These are phyloP conservation scores for Esteya vermicola DNA, from an alignment of 2,329 filamentous ascomycete species.

Conservation along the genomic window DNA sequence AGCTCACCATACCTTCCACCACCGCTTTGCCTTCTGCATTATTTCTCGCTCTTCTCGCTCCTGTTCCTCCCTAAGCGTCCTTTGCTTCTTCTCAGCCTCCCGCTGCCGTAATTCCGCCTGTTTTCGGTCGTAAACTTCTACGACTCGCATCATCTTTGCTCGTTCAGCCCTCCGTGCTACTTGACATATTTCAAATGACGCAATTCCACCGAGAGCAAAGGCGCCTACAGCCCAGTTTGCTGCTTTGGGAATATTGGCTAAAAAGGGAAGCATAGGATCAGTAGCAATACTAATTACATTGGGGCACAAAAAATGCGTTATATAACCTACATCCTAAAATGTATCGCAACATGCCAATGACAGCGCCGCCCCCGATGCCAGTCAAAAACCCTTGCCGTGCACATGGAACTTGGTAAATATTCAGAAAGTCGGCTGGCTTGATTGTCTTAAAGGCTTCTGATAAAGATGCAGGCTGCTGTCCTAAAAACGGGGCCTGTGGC, in stretches of 20 bases:
- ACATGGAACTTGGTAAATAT: constrained; percentile 68
- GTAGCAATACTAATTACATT: no score
- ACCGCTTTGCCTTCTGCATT: constrained; percentile 16
- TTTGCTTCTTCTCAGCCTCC: constrained; percentile 38
- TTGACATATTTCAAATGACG: constrained; percentile 75
- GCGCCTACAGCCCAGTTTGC: constrained; percentile 77
- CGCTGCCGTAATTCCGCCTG: constrained; percentile 39
- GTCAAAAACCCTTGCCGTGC: constrained; percentile 69
- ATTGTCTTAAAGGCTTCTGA: constrained; percentile 53
- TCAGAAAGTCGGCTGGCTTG: constrained; percentile 52
- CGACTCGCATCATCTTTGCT: constrained; percentile 69
- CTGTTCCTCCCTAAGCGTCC: constrained; percentile 10
- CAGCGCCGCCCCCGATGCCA: constrained; percentile 69
- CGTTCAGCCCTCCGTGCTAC: constrained; percentile 59
- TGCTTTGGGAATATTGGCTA: constrained; percentile 48
- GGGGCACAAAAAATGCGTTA: no score
- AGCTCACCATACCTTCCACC: constrained; percentile 45
- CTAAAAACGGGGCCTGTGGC: no score
- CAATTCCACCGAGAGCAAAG: constrained; percentile 55
- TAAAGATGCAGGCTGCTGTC: constrained; percentile 22
- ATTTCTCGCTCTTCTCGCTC: constrained; percentile 18
- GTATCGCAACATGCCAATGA: constrained; percentile 57
- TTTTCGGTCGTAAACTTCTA: constrained; percentile 67
- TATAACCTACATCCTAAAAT: constrained; percentile 68
- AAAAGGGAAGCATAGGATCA: background rate